Evolutionary conservation across 2,329 filamentous ascomycete species (phyloP), one percentile per base, ranked within the genome.

Genomic region (Phyllosticta citrichinensis): DNA sequence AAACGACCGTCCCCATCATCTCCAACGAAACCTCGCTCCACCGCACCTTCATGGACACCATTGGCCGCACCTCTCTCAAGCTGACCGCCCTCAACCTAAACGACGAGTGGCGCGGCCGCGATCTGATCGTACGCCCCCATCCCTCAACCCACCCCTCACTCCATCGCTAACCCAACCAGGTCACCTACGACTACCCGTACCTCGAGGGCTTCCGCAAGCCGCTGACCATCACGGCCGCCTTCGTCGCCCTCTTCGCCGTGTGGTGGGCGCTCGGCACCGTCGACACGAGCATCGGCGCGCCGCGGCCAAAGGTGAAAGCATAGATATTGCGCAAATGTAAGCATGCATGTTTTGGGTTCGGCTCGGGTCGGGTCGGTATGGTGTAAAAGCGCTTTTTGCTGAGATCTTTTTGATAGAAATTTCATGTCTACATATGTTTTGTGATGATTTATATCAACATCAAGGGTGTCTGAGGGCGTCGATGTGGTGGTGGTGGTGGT

Each of bases 1-100:
- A 83, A 65, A 91, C 91, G 58, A 82, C 83, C 4, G 80, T 96
- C 33, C 91, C 92, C 0, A 73, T 94, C 61, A 79, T 84, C 56
- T 79, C 81, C 56, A 82, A 84, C 64, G 75, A 77, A n/a, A 76
- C 80, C 20, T 83, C 81, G 65, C 76, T 87, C n/a, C 84, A 94
- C 77, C 87, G 86, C 74, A 97, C 92, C 0, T 99, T 91, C 76
- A 88, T 99, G 77, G 94, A 99, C 75, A 97, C 94, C 0, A 69
- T 93, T 33, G 94, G 94, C 63, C 89, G 94, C 65, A 95, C 93
- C 0, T 83, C 87, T 0, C 80, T 99, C 63, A 87, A 83, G 57
- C 81, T 99, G 69, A 88, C 87, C 64, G 89, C 91, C 8, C 81
- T 86, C 67, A 97, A 97, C 73, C 79, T 97, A 58, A 89, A 95